Base-by-base conservation (phyloP, 768 basidiomycete species). In the Cyclocybe cylindracea region DNA sequence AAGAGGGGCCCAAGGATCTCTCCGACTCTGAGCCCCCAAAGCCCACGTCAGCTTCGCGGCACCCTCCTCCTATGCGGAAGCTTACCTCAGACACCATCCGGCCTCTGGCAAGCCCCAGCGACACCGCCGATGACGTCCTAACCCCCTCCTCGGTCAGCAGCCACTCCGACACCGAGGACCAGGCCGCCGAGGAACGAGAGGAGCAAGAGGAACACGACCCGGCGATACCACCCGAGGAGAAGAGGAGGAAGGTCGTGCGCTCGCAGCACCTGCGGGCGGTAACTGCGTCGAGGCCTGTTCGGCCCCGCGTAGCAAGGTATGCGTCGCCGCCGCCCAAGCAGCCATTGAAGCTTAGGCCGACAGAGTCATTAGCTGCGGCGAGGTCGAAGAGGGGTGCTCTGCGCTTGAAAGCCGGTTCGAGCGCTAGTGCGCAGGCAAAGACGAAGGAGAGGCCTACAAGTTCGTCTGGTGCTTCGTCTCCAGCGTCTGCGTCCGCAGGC, bases 231-330 rank as follows among this genome's bases (percentile, higher is more conserved):
- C 60, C 62, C 11, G 61, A 62, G 39, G 60, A 67, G 33, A 74
- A 72, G 61, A 63, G 70, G 53, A 64, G 71, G 39, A 71, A 67
- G 54, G 62, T 70, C 37, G 52, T 59, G 9, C 58, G 58, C 18
- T 52, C 66, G 10, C 39, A 39, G 54, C 50, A 33, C 36, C 31
- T 13, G 45, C 16, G 39, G 53, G 47, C 35, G 38, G 18, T 10
- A 14, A 29, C 39, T 40, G 51, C 53, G 6, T 18, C 53, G 10
- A 47, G 58, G 10, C 44, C 55, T 14, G 34, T 53, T 32, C 49
- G 59, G 18, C 41, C 53, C 7, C 49, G 59, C 8, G 50, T 61
- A 29, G 39, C 47, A 36, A 54, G 51, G 7, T 43, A 51, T 48
- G 46, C 46, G 37, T 51, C 60, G 7, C 51, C 54, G 13, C 50